A percentile compares a stretch with the other conserved stretches of the same genome.
These are phyloP conservation scores for Schoenoplectus tabernaemontani DNA, from an alignment of 202 grass and related monocot genomes.

Conservation along the genomic window DNA sequence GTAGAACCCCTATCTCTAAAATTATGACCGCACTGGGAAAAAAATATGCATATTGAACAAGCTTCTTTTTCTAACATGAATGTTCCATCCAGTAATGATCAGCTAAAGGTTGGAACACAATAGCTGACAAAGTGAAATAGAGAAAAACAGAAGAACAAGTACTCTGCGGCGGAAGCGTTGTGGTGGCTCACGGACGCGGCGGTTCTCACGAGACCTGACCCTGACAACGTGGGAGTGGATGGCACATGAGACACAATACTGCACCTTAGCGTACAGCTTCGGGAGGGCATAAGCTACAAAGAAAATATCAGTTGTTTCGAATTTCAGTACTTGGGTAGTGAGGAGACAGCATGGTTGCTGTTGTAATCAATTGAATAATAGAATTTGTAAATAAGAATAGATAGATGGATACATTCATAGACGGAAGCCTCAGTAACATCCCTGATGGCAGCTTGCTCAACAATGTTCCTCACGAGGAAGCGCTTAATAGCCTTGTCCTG, in stretches of 20 bases:
- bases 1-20: background rate
- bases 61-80: background rate
- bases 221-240: constrained; percentile 69
- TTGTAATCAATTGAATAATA: background rate
- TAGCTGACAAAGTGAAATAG: constrained; percentile 28
- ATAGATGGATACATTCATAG: constrained; percentile 41
- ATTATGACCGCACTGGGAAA: too few species aligned
- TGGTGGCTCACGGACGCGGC: constrained; percentile 64
- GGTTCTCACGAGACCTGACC: constrained; percentile 58
- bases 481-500: constrained; percentile 90
- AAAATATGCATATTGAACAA: too few species aligned
- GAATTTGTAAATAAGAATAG: too few species aligned
- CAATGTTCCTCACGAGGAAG: constrained; percentile 76
- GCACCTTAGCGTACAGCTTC: constrained; percentile 67
- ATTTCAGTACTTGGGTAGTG: background rate
- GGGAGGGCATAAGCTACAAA: constrained; percentile 54
- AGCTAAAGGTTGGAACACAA: constrained; percentile 20
- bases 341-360: background rate
- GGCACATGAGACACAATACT: constrained; percentile 68
- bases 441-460: constrained; percentile 72
- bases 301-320: background rate
- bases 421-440: constrained; percentile 76
- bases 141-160: background rate
- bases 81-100: constrained; percentile 41
- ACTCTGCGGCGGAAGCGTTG: constrained; percentile 77